Percentiles rank a stretch among this genome's conserved stretches.
Evolutionary conservation across 345 rosid species (phyloP).

Genomic region (Boechera divaricarpa): DNA sequence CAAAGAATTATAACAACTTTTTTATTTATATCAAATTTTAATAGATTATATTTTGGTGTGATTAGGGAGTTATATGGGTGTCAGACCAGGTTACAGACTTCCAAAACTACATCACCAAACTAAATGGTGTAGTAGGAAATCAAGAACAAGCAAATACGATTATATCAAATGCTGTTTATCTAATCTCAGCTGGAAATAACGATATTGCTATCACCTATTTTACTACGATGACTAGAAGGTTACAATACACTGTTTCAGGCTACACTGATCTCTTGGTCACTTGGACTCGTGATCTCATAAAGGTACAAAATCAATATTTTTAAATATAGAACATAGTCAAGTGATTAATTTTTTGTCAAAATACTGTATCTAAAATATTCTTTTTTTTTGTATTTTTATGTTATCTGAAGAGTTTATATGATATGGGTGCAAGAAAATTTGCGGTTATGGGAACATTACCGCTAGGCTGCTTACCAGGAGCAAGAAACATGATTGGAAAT

Average conservation of each 20-base stretch:
- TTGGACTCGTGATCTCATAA: conserved; percentile 38
- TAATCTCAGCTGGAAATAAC: conserved; percentile 56
- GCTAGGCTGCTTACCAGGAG: conserved; percentile 71
- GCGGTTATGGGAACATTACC: conserved; percentile 51
- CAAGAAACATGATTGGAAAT: conserved; percentile 51
- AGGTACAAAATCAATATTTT: conserved; percentile 9
- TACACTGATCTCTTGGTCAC: conserved; percentile 40
- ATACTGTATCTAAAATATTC: not conserved
- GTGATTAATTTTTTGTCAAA: not conserved
- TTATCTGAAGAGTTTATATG: conserved; percentile 46
- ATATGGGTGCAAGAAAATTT: conserved; percentile 69
- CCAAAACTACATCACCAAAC: conserved; percentile 53
- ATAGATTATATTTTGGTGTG: not conserved
- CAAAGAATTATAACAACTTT: not conserved
- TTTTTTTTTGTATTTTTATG: not conserved
- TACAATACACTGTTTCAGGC: conserved; percentile 19
- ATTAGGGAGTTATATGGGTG: conserved; percentile 52
- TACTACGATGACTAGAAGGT: conserved; percentile 6
- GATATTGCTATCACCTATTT: conserved; percentile 66
- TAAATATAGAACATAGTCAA: not conserved
- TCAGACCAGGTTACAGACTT: conserved; percentile 53
- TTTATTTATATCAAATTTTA: not conserved
- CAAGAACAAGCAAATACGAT: conserved; percentile 50
- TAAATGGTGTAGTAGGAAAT: conserved; percentile 49
- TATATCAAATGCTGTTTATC: conserved; percentile 49